phyloP scores from a whole-genome alignment of 2,329 filamentous ascomycete species.

The Bipolaris victoriae region DNA sequence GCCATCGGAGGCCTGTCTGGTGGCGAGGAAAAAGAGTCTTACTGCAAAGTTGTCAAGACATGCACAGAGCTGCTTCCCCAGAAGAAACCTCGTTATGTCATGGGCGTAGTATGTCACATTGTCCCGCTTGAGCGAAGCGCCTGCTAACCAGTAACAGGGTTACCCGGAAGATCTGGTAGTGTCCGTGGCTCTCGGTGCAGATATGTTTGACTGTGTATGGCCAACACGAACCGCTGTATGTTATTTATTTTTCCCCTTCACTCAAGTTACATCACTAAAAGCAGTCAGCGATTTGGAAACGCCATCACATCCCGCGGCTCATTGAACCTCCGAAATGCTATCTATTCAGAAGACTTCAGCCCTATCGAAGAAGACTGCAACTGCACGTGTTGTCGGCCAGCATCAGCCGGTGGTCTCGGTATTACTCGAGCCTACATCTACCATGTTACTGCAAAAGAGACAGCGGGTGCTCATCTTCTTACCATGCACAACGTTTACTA shows the following conservation, averaged over 20 bases:
- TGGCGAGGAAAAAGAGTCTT: conserved; percentile 91
- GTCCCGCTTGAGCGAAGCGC: not conserved
- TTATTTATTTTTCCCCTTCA: not conserved
- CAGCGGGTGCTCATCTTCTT: conserved; percentile 81
- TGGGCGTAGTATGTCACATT: conserved; percentile 74
- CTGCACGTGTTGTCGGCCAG: conserved; percentile 76
- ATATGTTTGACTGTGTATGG: conserved; percentile 99
- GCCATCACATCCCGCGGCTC: conserved; percentile 82
- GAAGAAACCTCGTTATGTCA: conserved; percentile 95
- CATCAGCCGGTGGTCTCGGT: conserved; percentile 72
- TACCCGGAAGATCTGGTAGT: conserved; percentile 97
- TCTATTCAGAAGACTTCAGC: conserved; percentile 78
- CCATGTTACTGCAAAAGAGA: conserved; percentile 93
- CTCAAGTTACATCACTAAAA: not conserved
- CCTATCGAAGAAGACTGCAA: conserved; percentile 83
- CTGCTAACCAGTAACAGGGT: conserved; percentile 58
- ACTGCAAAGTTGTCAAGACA: conserved; percentile 85
- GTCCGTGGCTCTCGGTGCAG: conserved; percentile 88
- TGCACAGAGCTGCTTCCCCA: conserved; percentile 87
- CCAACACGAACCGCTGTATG: conserved; percentile 85
- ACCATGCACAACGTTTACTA: conserved; percentile 98
- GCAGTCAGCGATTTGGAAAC: conserved; percentile 78
- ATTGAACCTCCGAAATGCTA: conserved; percentile 81
- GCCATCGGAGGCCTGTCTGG: conserved; percentile 95
- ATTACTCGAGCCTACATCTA: conserved; percentile 89